These are phyloP conservation scores for Neurospora intermedia DNA, from an alignment of 495 filamentous ascomycete species.

Conservation along the genomic window DNA sequence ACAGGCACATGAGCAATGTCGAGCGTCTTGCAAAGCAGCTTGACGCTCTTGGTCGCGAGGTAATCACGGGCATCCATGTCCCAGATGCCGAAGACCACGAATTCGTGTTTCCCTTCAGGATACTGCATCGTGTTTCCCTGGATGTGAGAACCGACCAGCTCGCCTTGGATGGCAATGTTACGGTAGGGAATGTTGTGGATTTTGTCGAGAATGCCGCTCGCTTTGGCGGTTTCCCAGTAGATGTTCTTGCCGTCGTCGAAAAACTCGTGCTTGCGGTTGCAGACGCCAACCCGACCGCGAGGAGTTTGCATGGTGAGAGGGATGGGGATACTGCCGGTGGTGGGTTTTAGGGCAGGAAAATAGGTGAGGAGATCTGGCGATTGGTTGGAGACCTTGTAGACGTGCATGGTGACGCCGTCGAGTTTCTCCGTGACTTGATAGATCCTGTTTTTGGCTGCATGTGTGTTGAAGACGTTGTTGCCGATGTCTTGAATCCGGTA, in stretches of 20 bases:
- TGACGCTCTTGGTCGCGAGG: not conserved
- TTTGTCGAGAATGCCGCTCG: constrained; percentile 2
- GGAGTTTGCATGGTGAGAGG: not conserved
- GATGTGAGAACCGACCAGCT: constrained; percentile 9
- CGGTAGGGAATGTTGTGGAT: not conserved
- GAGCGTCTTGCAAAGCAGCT: constrained; percentile 3
- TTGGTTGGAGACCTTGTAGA: constrained; percentile 9
- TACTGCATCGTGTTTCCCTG: constrained; percentile 11
- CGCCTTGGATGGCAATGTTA: constrained; percentile 14
- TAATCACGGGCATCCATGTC: constrained; percentile 10
- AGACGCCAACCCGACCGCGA: not conserved
- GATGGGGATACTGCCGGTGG: not conserved
- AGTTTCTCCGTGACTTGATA: constrained; percentile 19
- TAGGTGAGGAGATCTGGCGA: not conserved
- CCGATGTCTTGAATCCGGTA: not conserved
- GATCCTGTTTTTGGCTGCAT: not conserved
- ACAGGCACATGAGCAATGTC: constrained; percentile 9
- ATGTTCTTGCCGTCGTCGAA: not conserved
- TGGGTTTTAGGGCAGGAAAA: constrained; percentile 1
- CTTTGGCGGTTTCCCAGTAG: constrained; percentile 7
- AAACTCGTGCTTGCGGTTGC: not conserved
- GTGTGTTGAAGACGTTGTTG: not conserved
- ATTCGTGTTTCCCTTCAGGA: constrained; percentile 10
- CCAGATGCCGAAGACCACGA: constrained; percentile 13
- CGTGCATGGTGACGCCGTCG: constrained; percentile 16